These are phyloP conservation scores for Trifolium dubium DNA, from an alignment of 306 rosid genomes.

Conservation along the genomic window DNA sequence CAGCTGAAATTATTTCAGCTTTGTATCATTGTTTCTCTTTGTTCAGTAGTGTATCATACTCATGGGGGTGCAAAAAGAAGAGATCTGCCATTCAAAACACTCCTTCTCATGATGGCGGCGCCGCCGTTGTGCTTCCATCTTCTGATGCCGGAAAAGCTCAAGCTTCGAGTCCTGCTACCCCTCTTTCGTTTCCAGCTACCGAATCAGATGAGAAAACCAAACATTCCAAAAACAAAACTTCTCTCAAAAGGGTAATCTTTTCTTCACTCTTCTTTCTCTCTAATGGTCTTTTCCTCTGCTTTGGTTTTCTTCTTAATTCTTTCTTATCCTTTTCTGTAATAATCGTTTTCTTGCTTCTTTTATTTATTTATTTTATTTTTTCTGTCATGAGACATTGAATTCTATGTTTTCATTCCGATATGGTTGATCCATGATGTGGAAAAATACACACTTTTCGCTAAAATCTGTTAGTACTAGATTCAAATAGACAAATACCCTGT, in stretches of 20 bases:
- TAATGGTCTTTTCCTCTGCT: no score
- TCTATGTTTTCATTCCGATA: no score
- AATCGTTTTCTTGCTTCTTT: neutral
- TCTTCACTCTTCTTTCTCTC: neutral
- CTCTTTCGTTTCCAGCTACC: slow-evolving; percentile 49
- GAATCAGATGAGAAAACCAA: slow-evolving; percentile 61
- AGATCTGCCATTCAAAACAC: slow-evolving; percentile 51
- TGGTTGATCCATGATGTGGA: neutral
- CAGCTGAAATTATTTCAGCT: neutral
- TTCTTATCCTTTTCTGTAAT: neutral
- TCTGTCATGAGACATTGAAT: no score
- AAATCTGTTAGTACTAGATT: neutral
- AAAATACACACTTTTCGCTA: neutral
- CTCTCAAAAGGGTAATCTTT: slow-evolving; percentile 53
- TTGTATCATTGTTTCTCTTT: neutral
- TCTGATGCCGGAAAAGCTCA: slow-evolving; percentile 33
- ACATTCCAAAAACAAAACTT: slow-evolving; percentile 17
- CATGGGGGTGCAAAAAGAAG: slow-evolving; percentile 53
- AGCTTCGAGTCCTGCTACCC: slow-evolving; percentile 53
- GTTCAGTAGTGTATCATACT: neutral
- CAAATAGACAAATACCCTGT: neutral
- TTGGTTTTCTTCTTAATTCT: neutral
- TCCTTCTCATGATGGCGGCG: neutral
- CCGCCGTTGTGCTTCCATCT: neutral
- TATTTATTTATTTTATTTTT: neutral